Percentiles rank a stretch among this genome's conserved stretches.
Conservation (phyloP, 148 eudicot genomes). For the Vaccinium vitisidaea region DNA sequence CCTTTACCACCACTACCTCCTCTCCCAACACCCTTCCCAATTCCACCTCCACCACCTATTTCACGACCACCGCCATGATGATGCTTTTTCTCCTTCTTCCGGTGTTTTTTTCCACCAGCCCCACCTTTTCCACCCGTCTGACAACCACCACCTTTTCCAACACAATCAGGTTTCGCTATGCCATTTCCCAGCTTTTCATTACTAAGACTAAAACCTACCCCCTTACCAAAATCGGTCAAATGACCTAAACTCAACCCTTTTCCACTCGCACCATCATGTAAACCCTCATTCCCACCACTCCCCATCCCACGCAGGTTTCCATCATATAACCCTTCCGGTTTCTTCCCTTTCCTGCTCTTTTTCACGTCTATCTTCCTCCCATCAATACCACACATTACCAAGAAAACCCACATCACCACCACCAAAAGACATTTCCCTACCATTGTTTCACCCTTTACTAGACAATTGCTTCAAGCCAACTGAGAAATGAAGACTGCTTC, state of each 20-base stretch:
- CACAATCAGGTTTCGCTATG: constrained; percentile 8
- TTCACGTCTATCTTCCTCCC: constrained; percentile 12
- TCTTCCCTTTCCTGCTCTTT: constrained; percentile 8
- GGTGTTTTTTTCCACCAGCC: neutral
- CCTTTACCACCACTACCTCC: neutral
- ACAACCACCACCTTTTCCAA: constrained; percentile 9
- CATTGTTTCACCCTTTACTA: neutral
- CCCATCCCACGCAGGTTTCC: neutral
- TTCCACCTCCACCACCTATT: no score
- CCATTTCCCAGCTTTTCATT: neutral
- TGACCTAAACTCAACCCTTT: constrained; percentile 7
- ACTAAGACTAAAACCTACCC: constrained; percentile 6
- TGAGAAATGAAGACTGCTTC: neutral
- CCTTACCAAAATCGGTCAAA: constrained; percentile 1
- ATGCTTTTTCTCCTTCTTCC: neutral
- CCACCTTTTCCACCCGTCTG: neutral
- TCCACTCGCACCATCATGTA: neutral
- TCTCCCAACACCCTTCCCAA: neutral
- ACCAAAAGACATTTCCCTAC: constrained; percentile 8
- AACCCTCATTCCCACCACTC: neutral
- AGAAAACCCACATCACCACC: neutral
- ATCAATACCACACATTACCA: constrained; percentile 4
- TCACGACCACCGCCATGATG: neutral
- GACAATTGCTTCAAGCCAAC: neutral
- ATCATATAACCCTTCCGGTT: constrained; percentile 15